Conservation (phyloP, 2,329 filamentous ascomycete genomes). For the Alternaria sp. region DNA sequence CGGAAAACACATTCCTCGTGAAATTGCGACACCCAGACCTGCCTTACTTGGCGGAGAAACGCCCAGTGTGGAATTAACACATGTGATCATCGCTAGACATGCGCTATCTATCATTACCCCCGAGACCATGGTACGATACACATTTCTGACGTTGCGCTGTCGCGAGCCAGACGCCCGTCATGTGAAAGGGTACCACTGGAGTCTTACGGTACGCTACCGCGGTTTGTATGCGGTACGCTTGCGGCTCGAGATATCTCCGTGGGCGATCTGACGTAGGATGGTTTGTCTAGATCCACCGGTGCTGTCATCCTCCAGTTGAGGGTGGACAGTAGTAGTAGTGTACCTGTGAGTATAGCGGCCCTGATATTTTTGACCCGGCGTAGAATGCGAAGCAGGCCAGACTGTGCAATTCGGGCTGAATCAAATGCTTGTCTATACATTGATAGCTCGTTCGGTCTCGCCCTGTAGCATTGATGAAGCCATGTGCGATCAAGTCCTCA, state of each 20-base stretch:
- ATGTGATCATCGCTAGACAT: neutral
- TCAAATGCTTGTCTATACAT: neutral
- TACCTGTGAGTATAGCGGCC: neutral
- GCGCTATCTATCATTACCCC: neutral
- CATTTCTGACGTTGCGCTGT: neutral
- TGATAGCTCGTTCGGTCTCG: neutral
- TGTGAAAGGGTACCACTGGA: neutral
- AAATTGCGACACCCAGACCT: neutral
- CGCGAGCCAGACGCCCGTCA: neutral
- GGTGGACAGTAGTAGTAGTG: neutral
- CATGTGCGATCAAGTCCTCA: neutral
- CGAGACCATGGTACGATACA: neutral
- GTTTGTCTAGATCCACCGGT: neutral
- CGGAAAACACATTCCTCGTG: neutral
- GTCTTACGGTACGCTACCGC: neutral
- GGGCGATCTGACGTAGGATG: neutral
- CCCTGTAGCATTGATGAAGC: neutral
- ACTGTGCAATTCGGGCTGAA: neutral
- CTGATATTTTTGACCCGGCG: neutral
- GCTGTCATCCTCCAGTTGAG: neutral
- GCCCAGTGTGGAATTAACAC: neutral
- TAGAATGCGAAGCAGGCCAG: neutral
- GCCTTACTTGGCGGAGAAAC: neutral
- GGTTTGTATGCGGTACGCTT: neutral
- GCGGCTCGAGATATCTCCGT: neutral